Percentiles rank a stretch among this genome's conserved stretches.
These are phyloP conservation scores for Monosporascus sp. DNA, from an alignment of 2,329 filamentous ascomycete genomes.

Conservation along the genomic window DNA sequence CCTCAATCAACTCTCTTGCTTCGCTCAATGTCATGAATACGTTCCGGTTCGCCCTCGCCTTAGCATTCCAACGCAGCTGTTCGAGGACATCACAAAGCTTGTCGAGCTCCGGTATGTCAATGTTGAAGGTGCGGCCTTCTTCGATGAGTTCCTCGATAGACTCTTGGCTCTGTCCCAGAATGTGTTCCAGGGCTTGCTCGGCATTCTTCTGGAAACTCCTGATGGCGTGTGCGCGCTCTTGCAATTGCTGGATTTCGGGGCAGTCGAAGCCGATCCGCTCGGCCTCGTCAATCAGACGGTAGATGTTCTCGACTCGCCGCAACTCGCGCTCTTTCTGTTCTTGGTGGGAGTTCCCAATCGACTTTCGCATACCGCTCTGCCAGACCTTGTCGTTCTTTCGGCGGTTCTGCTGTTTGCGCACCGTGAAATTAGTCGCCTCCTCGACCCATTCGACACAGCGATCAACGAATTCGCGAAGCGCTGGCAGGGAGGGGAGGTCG, in stretches of 20 bases:
- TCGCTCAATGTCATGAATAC: conserved; percentile 69
- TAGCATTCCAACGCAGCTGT: conserved; percentile 83
- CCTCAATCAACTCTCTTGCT: conserved; percentile 71
- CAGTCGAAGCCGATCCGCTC: conserved; percentile 89
- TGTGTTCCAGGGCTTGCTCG: conserved; percentile 61
- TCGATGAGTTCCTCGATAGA: conserved; percentile 91
- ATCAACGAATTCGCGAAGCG: conserved; percentile 85
- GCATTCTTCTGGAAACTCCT: conserved; percentile 78
- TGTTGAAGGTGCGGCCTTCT: conserved; percentile 79
- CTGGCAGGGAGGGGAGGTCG: conserved; percentile 74
- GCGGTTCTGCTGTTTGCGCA: conserved; percentile 94
- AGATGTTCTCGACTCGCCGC: conserved; percentile 83
- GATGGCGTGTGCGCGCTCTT: conserved; percentile 80
- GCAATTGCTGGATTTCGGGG: conserved; percentile 78
- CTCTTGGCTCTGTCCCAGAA: conserved; percentile 56
- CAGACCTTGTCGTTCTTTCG: conserved; percentile 89
- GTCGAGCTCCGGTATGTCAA: conserved; percentile 86
- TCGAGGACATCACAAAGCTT: conserved; percentile 73
- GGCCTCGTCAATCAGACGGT: conserved; percentile 75
- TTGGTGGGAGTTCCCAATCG: conserved; percentile 44
- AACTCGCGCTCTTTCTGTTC: conserved; percentile 85
- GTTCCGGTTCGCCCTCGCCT: conserved; percentile 59
- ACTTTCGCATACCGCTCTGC: conserved; percentile 68
- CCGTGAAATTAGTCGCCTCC: conserved; percentile 92
- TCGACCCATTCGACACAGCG: conserved; percentile 97